Evolutionary conservation across 768 basidiomycete species (phyloP), one percentile per base, ranked within the genome.

Genomic region (Lactifluus piperatus): DNA sequence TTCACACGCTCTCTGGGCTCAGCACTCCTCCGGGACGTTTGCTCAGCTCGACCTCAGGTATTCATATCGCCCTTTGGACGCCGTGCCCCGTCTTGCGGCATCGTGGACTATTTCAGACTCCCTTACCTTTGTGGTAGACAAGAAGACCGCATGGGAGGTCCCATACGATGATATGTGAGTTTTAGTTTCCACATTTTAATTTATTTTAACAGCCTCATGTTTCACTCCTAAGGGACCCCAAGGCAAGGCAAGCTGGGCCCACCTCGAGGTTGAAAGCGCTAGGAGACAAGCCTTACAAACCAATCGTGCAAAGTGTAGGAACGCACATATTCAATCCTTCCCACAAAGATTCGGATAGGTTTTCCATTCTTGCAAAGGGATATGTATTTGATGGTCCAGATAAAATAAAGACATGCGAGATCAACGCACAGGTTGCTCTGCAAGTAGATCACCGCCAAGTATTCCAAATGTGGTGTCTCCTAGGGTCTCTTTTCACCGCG

Each of bases 81-180:
- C 81, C 0, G 74, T 93, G 27, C 79, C 85, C 16, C 79, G 87
- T 7, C 75, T 78, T 1, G 77, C 86, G 2, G 65, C 81, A 14
- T 76, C 85, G 1, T 93, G 89, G 88, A 81, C 84, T 29, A 77
- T 78, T 2, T 58, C 76, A 13, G 86, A 88, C 3, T 76, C 82
- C 2, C 68, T 93, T 45, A 74, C 83, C 6, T 91, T 92, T 64
- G 82, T 86, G 11, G 69, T 79, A 2, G 86, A 86, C 53, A 72
- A 70, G n/a, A 73, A 72, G 43, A 62, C 66, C 5, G 68, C 68
- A 39, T 84, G 80, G 77, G 87, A 91, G 65, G 68, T 85, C 2
- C 91, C 91, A 2, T 92, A 87, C 59, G 91, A 93, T 62, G 91
- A 93, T 65, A 65, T 85, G 90, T 72, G 16, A 13, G n/a, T 16